Evolutionary conservation across 495 filamentous ascomycete species (phyloP).

Genomic region (Talaromyces thailandensis): DNA sequence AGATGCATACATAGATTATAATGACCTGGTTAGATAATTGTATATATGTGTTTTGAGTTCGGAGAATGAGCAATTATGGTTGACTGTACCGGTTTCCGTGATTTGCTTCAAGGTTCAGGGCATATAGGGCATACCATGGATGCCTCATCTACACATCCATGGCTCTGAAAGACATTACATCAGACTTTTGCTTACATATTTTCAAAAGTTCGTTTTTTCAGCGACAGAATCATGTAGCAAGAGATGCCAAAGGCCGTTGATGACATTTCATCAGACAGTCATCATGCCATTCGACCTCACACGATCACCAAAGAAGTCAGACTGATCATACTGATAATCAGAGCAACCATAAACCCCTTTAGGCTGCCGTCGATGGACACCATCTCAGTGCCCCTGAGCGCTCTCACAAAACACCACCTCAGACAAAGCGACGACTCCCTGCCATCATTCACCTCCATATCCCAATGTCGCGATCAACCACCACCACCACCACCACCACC

Average conservation of each 20-base stretch:
- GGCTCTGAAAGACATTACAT: not conserved
- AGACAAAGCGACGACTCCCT: not conserved
- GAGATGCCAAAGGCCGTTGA: no score
- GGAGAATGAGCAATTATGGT: not conserved
- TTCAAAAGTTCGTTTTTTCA: no score
- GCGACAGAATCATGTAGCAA: no score
- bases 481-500: not conserved
- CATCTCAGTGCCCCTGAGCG: not conserved
- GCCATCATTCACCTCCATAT: not conserved
- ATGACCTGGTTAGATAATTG: not conserved
- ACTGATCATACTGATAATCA: not conserved
- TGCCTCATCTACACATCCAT: not conserved
- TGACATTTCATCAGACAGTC: no score
- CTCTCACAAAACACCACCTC: not conserved
- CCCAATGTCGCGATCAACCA: not conserved
- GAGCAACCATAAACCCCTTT: not conserved
- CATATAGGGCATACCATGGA: not conserved
- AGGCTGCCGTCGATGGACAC: not conserved
- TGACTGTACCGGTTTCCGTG: not conserved
- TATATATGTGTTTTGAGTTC: not conserved
- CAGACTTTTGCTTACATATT: conserved; percentile 4
- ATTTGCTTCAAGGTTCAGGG: not conserved
- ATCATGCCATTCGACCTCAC: no score
- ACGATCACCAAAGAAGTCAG: not conserved
- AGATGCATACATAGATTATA: not conserved